phyloP scores from a whole-genome alignment of 768 basidiomycete species.

The Rhodotorula kratochvilovae region DNA sequence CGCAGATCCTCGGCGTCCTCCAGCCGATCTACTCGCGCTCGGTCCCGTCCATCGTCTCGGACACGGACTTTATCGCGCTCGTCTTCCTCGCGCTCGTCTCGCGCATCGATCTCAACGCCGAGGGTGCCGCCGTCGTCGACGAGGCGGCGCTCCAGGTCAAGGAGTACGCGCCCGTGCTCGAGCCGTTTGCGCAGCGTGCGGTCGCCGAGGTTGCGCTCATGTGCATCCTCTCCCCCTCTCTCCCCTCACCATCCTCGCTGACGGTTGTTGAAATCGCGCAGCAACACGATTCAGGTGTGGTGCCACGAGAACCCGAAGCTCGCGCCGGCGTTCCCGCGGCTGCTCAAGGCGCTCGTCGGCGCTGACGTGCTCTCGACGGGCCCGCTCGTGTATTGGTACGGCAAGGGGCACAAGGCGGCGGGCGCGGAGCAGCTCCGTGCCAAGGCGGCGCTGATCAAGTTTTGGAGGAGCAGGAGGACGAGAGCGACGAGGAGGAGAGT shows the following conservation, averaged over 20 bases:
- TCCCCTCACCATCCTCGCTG: background rate
- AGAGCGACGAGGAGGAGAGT: constrained; percentile 13
- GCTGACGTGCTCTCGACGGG: constrained; percentile 91
- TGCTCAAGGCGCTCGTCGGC: constrained; percentile 94
- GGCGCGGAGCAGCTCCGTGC: constrained; percentile 94
- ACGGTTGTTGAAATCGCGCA: background rate
- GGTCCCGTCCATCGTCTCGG: constrained; percentile 65
- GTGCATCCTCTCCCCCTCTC: constrained; percentile 1
- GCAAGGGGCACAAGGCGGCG: constrained; percentile 93
- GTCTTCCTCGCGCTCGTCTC: constrained; percentile 79
- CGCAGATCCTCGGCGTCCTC: constrained; percentile 60
- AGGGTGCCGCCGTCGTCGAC: constrained; percentile 58
- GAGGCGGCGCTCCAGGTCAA: constrained; percentile 84
- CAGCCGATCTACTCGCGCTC: constrained; percentile 59
- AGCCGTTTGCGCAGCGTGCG: constrained; percentile 79
- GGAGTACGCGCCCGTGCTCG: constrained; percentile 78
- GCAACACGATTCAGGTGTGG: constrained; percentile 86
- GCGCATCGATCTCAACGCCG: constrained; percentile 54
- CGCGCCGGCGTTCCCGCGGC: constrained; percentile 89
- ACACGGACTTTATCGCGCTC: constrained; percentile 75
- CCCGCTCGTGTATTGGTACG: constrained; percentile 96
- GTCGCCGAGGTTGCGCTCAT: constrained; percentile 91
- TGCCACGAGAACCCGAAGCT: constrained; percentile 94
- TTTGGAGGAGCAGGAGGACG: constrained; percentile 43
- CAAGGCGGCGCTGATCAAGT: constrained; percentile 85